A percentile compares a stretch with the other conserved stretches of the same genome.
phyloP scores from a whole-genome alignment of 2,329 filamentous ascomycete species.

The Venturia pyrina region DNA sequence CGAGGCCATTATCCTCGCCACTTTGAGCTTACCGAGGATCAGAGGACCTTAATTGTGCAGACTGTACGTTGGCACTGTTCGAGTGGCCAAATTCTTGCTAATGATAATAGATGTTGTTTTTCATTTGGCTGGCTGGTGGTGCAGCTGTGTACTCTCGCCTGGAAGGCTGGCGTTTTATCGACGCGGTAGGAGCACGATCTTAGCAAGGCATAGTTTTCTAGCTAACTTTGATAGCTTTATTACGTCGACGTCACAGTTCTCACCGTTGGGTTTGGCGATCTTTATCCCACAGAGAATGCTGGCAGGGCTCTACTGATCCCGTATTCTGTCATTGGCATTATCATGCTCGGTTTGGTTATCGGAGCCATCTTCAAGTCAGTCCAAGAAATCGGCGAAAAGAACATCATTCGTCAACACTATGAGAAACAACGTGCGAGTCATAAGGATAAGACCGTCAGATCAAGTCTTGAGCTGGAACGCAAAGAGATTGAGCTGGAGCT shows the following conservation, averaged over 20 bases:
- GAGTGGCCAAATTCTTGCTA: not conserved
- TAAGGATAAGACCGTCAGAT: conserved; percentile 5
- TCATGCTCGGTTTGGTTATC: conserved; percentile 12
- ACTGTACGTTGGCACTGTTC: not conserved
- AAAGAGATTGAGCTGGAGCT: conserved; percentile 8
- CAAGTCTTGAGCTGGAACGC: conserved; percentile 9
- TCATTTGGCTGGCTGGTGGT: conserved; percentile 11
- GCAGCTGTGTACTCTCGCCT: conserved; percentile 9
- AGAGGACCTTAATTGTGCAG: conserved; percentile 11
- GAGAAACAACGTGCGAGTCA: conserved; percentile 5
- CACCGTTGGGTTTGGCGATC: conserved; percentile 47
- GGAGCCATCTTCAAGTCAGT: conserved; percentile 10
- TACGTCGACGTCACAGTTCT: conserved; percentile 64
- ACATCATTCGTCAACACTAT: conserved; percentile 11
- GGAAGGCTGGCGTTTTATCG: conserved; percentile 9
- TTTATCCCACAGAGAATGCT: conserved; percentile 3
- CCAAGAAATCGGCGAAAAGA: conserved; percentile 10
- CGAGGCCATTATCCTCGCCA: conserved; percentile 11
- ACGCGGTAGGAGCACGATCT: not conserved
- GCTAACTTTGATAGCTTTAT: conserved; percentile 40
- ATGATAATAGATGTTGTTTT: conserved; percentile 7
- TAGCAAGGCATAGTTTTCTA: not conserved
- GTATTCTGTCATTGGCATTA: conserved; percentile 9
- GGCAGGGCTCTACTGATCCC: conserved; percentile 11
- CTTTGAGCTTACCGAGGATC: conserved; percentile 9